Percentiles rank a stretch among this genome's conserved stretches.
These are phyloP conservation scores for Termitomyces sp. DNA, from an alignment of 768 basidiomycete genomes.

Conservation along the genomic window DNA sequence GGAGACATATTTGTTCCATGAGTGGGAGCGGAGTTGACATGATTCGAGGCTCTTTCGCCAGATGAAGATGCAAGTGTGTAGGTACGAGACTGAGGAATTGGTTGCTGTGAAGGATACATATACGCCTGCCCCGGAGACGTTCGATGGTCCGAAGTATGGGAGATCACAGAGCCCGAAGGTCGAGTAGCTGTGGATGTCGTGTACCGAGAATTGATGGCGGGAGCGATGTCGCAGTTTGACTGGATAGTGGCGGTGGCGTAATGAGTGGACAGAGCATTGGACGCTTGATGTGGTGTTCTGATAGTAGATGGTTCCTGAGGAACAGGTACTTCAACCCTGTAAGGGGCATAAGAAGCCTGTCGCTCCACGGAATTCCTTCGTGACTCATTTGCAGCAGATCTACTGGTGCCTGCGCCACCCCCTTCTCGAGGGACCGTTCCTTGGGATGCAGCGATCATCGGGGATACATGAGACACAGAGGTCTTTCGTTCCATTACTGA, in stretches of 20 bases:
- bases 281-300: constrained; percentile 1
- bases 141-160: neutral
- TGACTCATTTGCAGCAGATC: neutral
- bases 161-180: neutral
- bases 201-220: neutral
- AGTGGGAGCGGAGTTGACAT: constrained; percentile 1
- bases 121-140: constrained; percentile 4
- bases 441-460: neutral
- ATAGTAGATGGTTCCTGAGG: neutral
- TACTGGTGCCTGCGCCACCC: constrained; percentile 1
- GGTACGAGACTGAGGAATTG: neutral
- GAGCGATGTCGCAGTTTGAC: neutral
- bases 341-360: neutral
- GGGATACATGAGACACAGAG: constrained; percentile 8
- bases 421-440: neutral
- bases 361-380: neutral
- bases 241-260: neutral
- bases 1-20: neutral
- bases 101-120: neutral
- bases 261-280: neutral
- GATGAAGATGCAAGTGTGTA: neutral
- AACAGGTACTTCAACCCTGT: neutral
- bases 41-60: neutral
- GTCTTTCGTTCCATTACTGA: constrained; percentile 8
- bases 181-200: neutral